These are phyloP conservation scores for Plasmodium fragile DNA, from an alignment of 169 alveolate species.

Conservation along the genomic window DNA sequence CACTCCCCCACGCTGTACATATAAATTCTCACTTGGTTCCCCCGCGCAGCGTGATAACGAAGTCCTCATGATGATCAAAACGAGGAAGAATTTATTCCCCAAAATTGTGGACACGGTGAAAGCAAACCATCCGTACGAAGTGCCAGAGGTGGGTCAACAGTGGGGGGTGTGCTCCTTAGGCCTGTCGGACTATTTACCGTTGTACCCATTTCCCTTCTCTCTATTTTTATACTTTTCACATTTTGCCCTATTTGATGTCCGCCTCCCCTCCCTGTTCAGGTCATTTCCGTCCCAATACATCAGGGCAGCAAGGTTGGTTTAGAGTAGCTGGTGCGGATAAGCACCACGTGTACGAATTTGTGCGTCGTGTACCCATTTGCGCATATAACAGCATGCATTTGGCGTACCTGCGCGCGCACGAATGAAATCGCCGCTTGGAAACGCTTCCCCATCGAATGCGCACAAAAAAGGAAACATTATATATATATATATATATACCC, in stretches of 20 bases:
- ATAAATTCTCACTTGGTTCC: neutral
- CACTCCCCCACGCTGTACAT: neutral
- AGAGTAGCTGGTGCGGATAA: neutral
- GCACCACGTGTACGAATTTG: neutral
- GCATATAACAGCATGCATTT: neutral
- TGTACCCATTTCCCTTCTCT: neutral
- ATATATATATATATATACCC: neutral
- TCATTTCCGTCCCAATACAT: conserved; percentile 66
- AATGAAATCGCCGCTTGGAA: neutral
- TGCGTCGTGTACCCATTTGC: neutral
- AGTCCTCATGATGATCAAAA: conserved; percentile 75
- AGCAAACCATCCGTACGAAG: conserved; percentile 69
- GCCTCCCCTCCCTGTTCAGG: conserved; percentile 6
- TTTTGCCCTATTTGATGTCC: neutral
- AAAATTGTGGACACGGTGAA: conserved; percentile 55
- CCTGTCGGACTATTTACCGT: too few relatives aligned
- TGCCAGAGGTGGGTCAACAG: conserved; percentile 63
- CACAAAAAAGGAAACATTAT: neutral
- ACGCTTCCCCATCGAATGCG: neutral
- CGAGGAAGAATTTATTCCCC: conserved; percentile 44
- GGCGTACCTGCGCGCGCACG: neutral
- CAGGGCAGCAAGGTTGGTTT: conserved; percentile 60
- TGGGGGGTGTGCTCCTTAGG: neutral
- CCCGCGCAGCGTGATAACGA: conserved; percentile 45
- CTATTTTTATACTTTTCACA: neutral